A percentile compares a stretch with the other conserved stretches of the same genome.
Evolutionary conservation across 164 flowering plant genomes (phyloP).

Genomic region (Nymphaea colorata): DNA sequence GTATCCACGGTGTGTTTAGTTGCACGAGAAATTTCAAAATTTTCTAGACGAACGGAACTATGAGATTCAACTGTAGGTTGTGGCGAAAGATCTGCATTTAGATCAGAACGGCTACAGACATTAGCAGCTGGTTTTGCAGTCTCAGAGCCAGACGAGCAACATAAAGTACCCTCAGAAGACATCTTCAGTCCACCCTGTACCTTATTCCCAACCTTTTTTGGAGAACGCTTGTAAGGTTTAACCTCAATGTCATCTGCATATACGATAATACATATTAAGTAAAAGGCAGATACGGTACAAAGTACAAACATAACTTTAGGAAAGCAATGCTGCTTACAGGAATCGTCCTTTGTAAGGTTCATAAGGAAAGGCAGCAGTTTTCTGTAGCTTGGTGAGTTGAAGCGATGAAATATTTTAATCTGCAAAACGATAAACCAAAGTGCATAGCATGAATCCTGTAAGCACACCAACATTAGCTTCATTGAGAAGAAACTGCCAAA

Average conservation of each 20-base stretch:
- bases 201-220: background rate
- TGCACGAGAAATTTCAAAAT: background rate
- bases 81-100: background rate
- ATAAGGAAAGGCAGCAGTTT: constrained; percentile 54
- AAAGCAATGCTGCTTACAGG: constrained; percentile 13
- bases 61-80: background rate
- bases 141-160: background rate
- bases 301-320: background rate
- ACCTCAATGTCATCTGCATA: constrained; percentile 20
- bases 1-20: background rate
- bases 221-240: background rate
- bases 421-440: constrained; percentile 4
- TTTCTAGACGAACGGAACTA: background rate
- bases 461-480: too few species aligned
- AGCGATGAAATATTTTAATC: constrained; percentile 24
- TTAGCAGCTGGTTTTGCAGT: background rate
- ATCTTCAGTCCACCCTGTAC: background rate
- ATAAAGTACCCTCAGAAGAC: background rate
- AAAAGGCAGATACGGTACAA: constrained; percentile 1
- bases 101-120: background rate
- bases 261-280: background rate
- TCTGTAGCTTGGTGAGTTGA: constrained; percentile 38
- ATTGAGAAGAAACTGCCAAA: too few species aligned
- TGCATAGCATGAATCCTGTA: too few species aligned
- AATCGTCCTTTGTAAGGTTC: constrained; percentile 24